phyloP scores from a whole-genome alignment of 768 basidiomycete species.

The Pleurotus ostreatus region DNA sequence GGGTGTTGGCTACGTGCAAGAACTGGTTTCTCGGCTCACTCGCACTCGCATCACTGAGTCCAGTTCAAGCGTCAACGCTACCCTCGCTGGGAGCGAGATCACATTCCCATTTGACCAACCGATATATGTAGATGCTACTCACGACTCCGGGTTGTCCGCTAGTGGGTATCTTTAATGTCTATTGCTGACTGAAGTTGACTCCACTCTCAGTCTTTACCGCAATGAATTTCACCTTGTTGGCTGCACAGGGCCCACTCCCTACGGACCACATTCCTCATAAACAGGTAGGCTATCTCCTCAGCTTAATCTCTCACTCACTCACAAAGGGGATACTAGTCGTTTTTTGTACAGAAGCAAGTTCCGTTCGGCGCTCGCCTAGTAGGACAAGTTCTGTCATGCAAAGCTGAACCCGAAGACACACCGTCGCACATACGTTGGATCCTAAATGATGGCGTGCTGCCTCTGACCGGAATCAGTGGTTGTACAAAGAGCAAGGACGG shows the following conservation, averaged over 20 bases:
- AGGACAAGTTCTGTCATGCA: conserved; percentile 45
- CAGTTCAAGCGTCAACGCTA: conserved; percentile 68
- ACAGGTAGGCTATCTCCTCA: conserved; percentile 39
- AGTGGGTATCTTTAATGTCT: not conserved
- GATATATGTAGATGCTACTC: conserved; percentile 70
- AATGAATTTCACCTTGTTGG: conserved; percentile 66
- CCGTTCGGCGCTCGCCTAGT: conserved; percentile 33
- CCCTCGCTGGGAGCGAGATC: conserved; percentile 48
- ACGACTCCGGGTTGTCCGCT: conserved; percentile 36
- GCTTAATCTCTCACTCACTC: conserved; percentile 49
- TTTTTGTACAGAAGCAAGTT: conserved; percentile 25
- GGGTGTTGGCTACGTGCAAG: conserved; percentile 67
- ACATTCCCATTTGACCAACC: conserved; percentile 55
- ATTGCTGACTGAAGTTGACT: not conserved
- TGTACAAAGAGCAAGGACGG: conserved; percentile 57
- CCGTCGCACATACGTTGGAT: conserved; percentile 58
- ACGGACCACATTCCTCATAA: conserved; percentile 52
- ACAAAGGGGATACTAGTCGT: conserved; percentile 25
- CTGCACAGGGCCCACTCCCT: conserved; percentile 59
- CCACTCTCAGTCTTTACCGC: conserved; percentile 54
- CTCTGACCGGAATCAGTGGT: conserved; percentile 59
- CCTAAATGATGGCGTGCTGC: conserved; percentile 71
- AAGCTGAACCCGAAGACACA: conserved; percentile 13
- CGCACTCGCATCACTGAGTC: conserved; percentile 48
- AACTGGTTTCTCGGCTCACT: conserved; percentile 67